Conservation (phyloP, 371 early-diverging fungal species). For the Blastocladiella emersonii region DNA sequence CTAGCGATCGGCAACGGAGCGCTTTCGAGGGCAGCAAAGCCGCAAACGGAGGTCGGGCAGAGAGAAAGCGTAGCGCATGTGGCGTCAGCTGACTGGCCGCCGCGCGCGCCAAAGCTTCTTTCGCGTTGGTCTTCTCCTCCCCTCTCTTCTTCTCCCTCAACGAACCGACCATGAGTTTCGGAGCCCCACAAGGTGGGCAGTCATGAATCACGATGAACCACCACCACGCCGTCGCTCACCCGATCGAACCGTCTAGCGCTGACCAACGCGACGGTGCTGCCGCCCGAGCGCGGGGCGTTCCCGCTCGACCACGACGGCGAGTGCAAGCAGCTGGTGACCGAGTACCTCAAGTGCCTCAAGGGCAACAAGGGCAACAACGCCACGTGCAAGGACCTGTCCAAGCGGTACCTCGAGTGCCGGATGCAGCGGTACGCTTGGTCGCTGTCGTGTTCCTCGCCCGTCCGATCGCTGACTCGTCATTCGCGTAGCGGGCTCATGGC, state of each 20-base stretch:
- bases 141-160: neutral
- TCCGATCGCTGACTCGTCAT: neutral
- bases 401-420: constrained; percentile 25
- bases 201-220: no score
- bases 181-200: neutral
- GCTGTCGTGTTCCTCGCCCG: neutral
- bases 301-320: constrained; percentile 30
- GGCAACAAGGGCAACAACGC: constrained; percentile 13
- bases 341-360: constrained; percentile 20
- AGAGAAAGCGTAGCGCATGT: no score
- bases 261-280: constrained; percentile 6
- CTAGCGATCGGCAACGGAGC: no score
- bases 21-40: no score
- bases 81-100: no score
- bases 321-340: constrained; percentile 19
- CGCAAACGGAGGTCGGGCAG: no score
- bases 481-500: constrained; percentile 18
- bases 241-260: no score
- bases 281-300: constrained; percentile 32
- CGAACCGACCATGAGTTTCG: neutral
- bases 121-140: no score
- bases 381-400: constrained; percentile 17
- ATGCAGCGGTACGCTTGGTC: constrained; percentile 19
- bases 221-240: no score
- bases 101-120: no score